Conservation (phyloP, 352 stramenopile genomes). For the Globisporangium heterothallicum region DNA sequence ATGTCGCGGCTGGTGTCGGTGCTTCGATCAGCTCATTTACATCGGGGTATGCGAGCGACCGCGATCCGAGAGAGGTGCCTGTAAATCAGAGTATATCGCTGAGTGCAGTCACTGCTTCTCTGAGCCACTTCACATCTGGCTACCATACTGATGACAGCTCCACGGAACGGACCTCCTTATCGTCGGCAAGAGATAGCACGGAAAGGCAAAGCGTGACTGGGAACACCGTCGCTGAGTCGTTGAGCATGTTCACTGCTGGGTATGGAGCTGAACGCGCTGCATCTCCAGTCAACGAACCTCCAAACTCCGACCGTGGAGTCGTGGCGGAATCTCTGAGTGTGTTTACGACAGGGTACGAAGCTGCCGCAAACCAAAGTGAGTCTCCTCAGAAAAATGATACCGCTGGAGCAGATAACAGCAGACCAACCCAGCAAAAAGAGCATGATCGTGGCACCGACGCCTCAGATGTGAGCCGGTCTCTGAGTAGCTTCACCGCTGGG, state of each 20-base stretch:
- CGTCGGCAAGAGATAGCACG: background rate
- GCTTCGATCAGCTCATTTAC: slow-evolving; percentile 41
- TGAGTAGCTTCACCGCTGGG: slow-evolving; percentile 14
- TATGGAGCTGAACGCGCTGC: slow-evolving; percentile 3
- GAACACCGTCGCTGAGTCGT: slow-evolving; percentile 9
- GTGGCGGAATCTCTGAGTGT: slow-evolving; percentile 13
- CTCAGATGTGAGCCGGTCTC: background rate
- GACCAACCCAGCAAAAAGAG: background rate
- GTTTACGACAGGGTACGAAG: slow-evolving; percentile 22
- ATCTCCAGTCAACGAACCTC: background rate
- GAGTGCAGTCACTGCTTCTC: slow-evolving; percentile 9
- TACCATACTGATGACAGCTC: slow-evolving; percentile 7
- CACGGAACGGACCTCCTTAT: background rate
- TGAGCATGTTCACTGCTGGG: slow-evolving; percentile 24
- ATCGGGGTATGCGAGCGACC: slow-evolving; percentile 1
- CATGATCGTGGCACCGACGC: too few relatives aligned
- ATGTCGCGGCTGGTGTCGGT: slow-evolving; percentile 15
- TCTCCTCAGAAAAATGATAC: background rate
- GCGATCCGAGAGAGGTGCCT: background rate
- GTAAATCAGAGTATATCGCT: slow-evolving; percentile 10
- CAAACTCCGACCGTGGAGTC: background rate
- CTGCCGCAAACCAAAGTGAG: background rate
- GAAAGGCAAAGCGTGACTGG: background rate
- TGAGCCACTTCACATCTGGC: slow-evolving; percentile 27
- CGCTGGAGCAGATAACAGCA: background rate